Conservation (phyloP, 805 yeast genomes). For the Spathaspora arborariae region DNA sequence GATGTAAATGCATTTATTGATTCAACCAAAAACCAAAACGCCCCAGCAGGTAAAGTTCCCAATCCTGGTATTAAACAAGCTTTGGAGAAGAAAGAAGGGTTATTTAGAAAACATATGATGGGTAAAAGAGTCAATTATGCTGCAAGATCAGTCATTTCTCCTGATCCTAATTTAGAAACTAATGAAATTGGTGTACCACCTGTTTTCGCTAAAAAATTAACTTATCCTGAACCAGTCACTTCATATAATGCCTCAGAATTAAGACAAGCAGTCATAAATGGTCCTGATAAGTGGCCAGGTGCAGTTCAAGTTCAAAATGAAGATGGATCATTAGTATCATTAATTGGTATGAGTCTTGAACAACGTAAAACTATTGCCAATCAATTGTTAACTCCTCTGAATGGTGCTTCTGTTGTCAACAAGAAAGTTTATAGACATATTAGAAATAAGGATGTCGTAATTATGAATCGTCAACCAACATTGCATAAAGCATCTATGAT, state of each 20-base stretch:
- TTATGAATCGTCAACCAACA: conserved; percentile 99
- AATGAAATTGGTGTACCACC: conserved; percentile 99
- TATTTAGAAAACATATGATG: conserved; percentile 99
- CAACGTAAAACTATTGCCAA: conserved; percentile 95
- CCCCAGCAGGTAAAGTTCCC: conserved; percentile 64
- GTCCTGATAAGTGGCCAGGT: conserved; percentile 99
- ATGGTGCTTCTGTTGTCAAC: conserved; percentile 61
- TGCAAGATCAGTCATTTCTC: conserved; percentile 98
- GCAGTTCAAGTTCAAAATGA: conserved; percentile 95
- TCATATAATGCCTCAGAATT: conserved; percentile 84
- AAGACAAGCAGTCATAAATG: conserved; percentile 93
- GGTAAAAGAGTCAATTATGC: conserved; percentile 99
- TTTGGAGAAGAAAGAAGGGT: conserved; percentile 96
- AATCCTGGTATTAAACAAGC: conserved; percentile 97
- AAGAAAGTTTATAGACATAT: conserved; percentile 95
- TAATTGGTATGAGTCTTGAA: conserved; percentile 85
- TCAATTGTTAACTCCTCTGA: conserved; percentile 85
- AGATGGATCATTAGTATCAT: conserved; percentile 79
- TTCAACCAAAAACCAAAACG: conserved; percentile 80
- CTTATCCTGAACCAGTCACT: conserved; percentile 98
- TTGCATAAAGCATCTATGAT: conserved; percentile 99
- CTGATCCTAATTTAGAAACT: conserved; percentile 97
- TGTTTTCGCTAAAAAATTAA: conserved; percentile 90
- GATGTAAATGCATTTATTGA: conserved; percentile 94
- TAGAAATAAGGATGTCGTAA: conserved; percentile 88